These are phyloP conservation scores for Fusarium bulbicola DNA, from an alignment of 2,329 filamentous ascomycete genomes.

Conservation along the genomic window DNA sequence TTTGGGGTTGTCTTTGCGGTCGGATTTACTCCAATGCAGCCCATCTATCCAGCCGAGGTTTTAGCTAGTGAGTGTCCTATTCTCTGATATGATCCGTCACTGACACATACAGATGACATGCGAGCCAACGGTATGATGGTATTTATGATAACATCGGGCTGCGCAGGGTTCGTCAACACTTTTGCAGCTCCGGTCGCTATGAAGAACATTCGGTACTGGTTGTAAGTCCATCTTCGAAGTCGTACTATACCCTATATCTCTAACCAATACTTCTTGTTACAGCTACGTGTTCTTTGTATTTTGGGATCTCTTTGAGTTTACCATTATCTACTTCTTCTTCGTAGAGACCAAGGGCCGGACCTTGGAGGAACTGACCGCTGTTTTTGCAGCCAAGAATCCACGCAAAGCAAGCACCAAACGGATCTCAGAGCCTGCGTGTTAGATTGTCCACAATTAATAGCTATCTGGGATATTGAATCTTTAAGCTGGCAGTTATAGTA, in stretches of 20 bases:
- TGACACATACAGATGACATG: not conserved
- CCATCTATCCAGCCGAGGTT: not conserved
- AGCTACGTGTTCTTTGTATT: not conserved
- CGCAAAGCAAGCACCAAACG: not conserved
- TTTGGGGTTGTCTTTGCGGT: not conserved
- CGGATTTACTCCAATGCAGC: not conserved
- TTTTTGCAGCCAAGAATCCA: not conserved
- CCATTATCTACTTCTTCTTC: not conserved
- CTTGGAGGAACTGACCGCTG: not conserved
- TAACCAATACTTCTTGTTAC: rapidly evolving
- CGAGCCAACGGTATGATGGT: not conserved
- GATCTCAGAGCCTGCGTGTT: not conserved
- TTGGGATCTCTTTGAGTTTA: not conserved
- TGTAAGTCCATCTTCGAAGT: not conserved
- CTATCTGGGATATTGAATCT: rapidly evolving
- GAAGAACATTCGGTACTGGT: not conserved
- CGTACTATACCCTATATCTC: rapidly evolving
- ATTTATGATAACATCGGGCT: not conserved
- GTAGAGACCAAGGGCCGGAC: not conserved
- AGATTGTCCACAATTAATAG: rapidly evolving
- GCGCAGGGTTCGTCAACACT: not conserved
- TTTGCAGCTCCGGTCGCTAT: not conserved
- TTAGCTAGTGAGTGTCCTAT: not conserved
- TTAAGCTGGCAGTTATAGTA: not conserved
- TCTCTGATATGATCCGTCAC: not conserved